Conservation (phyloP, 352 stramenopile genomes). For the Phytopythium aichiense region DNA sequence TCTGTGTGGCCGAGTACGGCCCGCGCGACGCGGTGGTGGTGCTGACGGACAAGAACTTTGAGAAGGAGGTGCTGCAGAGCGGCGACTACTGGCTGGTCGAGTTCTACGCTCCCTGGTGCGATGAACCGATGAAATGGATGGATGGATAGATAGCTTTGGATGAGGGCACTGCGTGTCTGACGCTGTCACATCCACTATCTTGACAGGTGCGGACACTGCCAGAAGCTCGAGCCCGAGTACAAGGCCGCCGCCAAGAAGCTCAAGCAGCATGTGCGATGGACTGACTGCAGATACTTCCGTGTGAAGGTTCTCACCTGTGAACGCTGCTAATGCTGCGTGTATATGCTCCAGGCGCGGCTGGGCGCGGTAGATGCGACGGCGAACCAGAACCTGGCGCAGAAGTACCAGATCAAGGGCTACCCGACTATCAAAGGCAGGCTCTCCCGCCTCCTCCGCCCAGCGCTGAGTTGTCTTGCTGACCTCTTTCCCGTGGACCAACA, state of each 20-base stretch:
- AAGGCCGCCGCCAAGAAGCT: constrained; percentile 85
- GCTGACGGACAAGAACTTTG: constrained; percentile 81
- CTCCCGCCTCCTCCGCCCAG: not conserved
- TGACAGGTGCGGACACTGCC: constrained; percentile 87
- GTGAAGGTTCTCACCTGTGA: not conserved
- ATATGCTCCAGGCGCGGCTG: constrained; percentile 43
- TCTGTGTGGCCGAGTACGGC: constrained; percentile 32
- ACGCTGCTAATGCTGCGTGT: not conserved
- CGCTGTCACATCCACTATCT: not conserved
- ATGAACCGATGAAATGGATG: not conserved
- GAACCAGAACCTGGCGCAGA: constrained; percentile 58
- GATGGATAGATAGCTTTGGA: no score
- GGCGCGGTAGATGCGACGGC: constrained; percentile 63
- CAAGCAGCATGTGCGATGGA: constrained; percentile 53
- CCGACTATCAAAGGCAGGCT: constrained; percentile 69
- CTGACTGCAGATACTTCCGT: no score
- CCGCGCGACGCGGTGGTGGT: constrained; percentile 58
- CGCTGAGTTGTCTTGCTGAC: not conserved
- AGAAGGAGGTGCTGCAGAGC: constrained; percentile 78
- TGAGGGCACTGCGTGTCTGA: not conserved
- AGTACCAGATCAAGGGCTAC: constrained; percentile 76
- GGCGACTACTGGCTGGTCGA: constrained; percentile 89
- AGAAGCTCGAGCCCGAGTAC: constrained; percentile 88
- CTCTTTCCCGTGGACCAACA: constrained; percentile 3
- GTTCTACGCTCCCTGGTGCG: constrained; percentile 90